These are phyloP conservation scores for Hirsutella minnesotensis DNA, from an alignment of 2,329 filamentous ascomycete genomes.

Conservation along the genomic window DNA sequence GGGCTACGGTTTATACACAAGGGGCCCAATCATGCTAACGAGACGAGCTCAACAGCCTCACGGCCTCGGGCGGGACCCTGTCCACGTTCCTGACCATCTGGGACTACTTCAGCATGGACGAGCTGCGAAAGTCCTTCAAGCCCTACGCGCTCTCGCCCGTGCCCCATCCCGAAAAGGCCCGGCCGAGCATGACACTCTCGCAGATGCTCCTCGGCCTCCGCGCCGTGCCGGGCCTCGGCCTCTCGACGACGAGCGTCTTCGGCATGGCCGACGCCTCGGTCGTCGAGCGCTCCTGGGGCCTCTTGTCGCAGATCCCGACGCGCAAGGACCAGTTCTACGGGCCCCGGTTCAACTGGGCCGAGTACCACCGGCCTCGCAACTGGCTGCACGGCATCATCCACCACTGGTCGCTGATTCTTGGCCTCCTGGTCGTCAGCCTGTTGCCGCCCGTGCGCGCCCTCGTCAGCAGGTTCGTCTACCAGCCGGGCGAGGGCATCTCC, in stretches of 20 bases:
- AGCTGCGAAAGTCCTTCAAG: slow-evolving; percentile 30
- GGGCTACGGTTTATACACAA: too few species aligned
- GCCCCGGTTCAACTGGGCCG: slow-evolving; percentile 45
- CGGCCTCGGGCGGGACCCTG: slow-evolving; percentile 55
- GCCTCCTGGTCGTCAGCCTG: slow-evolving; percentile 30
- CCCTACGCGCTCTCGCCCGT: slow-evolving; percentile 49
- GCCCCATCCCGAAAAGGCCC: slow-evolving; percentile 25
- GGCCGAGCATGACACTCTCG: slow-evolving; percentile 19
- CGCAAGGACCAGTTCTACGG: slow-evolving; percentile 41
- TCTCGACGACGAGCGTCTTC: slow-evolving; percentile 40
- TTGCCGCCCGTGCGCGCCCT: slow-evolving; percentile 33
- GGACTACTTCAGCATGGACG: slow-evolving; percentile 36
- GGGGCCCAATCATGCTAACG: too few species aligned
- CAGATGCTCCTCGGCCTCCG: slow-evolving; percentile 38
- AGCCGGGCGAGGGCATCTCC: slow-evolving; percentile 43
- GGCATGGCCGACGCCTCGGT: slow-evolving; percentile 38
- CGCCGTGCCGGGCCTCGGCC: slow-evolving; percentile 38
- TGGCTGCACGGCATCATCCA: slow-evolving; percentile 35
- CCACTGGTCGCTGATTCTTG: slow-evolving; percentile 35
- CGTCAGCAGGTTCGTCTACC: slow-evolving; percentile 29
- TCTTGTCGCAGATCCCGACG: slow-evolving; percentile 34
- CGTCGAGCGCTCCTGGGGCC: slow-evolving; percentile 52
- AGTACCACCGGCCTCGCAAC: slow-evolving; percentile 40
- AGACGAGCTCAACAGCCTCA: slow-evolving; percentile 8
- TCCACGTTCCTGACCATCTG: slow-evolving; percentile 51